phyloP scores from a whole-genome alignment of 257 asterid genomes.

The Plectranthus barbatus region DNA sequence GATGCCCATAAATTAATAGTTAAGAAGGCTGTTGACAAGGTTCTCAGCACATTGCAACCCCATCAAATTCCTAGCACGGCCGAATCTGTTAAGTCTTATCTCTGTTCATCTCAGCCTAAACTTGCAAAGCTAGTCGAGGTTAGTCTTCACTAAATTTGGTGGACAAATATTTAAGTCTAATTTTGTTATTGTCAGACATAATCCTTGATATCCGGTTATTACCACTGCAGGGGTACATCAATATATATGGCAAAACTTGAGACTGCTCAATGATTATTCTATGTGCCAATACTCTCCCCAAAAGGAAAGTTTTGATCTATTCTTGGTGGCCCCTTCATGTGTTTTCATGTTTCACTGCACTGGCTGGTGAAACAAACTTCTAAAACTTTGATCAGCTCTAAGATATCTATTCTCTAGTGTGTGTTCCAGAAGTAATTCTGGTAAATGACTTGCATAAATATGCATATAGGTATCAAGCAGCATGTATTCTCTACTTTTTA shows the following conservation, averaged over 20 bases:
- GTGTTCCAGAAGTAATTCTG: neutral
- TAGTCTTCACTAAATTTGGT: conserved; percentile 28
- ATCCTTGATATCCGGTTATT: conserved; percentile 24
- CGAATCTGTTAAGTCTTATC: conserved; percentile 50
- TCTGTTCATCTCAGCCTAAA: conserved; percentile 49
- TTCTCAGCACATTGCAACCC: conserved; percentile 49
- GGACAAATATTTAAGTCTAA: conserved; percentile 6
- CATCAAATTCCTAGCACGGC: conserved; percentile 60
- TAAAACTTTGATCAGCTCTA: neutral
- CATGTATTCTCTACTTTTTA: conserved; percentile 4
- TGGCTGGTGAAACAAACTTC: conserved; percentile 19
- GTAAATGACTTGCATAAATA: conserved; percentile 3
- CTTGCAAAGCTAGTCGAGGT: conserved; percentile 80
- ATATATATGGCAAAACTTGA: conserved; percentile 53
- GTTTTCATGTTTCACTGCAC: neutral
- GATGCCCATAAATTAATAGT: conserved; percentile 78
- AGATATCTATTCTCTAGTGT: conserved; percentile 9
- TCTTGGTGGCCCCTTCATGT: conserved; percentile 8
- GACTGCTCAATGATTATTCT: conserved; percentile 19
- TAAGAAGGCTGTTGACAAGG: conserved; percentile 66
- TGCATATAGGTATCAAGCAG: conserved; percentile 12
- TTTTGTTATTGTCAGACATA: neutral
- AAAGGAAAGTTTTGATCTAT: conserved; percentile 19
- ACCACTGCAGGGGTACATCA: conserved; percentile 76
- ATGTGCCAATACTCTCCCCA: conserved; percentile 1